These are phyloP conservation scores for Tardiomyces blankii DNA, from an alignment of 1,139 yeast genomes.

Conservation along the genomic window DNA sequence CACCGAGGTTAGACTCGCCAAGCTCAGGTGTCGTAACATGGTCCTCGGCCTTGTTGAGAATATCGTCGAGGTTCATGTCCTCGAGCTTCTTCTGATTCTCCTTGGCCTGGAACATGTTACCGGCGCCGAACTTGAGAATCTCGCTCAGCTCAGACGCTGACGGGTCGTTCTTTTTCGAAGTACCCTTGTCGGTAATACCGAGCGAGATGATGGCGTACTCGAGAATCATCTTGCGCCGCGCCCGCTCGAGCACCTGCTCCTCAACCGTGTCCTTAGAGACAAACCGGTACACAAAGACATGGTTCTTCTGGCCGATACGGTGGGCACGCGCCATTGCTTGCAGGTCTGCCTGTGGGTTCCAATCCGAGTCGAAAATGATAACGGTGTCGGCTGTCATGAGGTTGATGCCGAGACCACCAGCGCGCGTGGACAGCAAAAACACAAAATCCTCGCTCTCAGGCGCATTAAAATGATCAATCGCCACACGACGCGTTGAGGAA, in stretches of 20 bases:
- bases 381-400: slow-evolving; percentile 99
- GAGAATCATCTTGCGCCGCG: slow-evolving; percentile 93
- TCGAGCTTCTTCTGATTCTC: slow-evolving; percentile 94
- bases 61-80: slow-evolving; percentile 91
- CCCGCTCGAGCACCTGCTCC: slow-evolving; percentile 93
- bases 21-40: slow-evolving; percentile 93
- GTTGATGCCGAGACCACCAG: slow-evolving; percentile 97
- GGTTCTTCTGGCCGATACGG: slow-evolving; percentile 96
- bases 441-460: slow-evolving; percentile 90
- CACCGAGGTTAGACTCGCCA: slow-evolving; percentile 94
- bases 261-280: slow-evolving; percentile 97
- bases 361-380: slow-evolving; percentile 92
- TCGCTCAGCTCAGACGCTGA: slow-evolving; percentile 78
- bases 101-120: slow-evolving; percentile 88
- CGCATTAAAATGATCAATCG: slow-evolving; percentile 94
- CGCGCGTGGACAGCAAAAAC: slow-evolving; percentile 85
- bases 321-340: slow-evolving; percentile 99
- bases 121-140: slow-evolving; percentile 95
- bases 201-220: slow-evolving; percentile 95
- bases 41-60: slow-evolving; percentile 92
- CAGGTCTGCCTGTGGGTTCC: slow-evolving; percentile 98
- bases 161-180: slow-evolving; percentile 53
- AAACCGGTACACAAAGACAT: slow-evolving; percentile 92
- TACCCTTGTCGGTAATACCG: slow-evolving; percentile 74
- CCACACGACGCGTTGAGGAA: slow-evolving; percentile 82